Evolutionary conservation across 2,329 filamentous ascomycete genomes (phyloP).

Genomic region (Ceratocystiopsis brevicomis): DNA sequence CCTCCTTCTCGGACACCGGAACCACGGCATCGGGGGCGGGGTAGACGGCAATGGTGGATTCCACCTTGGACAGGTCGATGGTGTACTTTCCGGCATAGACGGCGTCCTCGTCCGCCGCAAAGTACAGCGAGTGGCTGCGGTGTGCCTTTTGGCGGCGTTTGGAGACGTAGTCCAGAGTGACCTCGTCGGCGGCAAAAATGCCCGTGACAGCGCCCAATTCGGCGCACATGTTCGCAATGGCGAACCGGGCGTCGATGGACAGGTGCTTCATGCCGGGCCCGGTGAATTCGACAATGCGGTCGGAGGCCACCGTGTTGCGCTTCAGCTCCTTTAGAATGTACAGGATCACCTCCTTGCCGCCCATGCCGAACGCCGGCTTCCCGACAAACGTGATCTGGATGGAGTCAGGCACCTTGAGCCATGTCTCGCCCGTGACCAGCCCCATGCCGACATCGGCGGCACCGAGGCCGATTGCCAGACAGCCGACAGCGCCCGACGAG

Average conservation of each 20-base stretch:
- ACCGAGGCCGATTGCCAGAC: constrained; percentile 19
- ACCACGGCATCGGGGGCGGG: constrained; percentile 25
- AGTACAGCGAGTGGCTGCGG: constrained; percentile 18
- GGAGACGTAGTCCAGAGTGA: constrained; percentile 18
- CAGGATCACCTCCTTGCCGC: constrained; percentile 22
- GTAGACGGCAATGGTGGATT: constrained; percentile 21
- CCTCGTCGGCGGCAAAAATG: constrained; percentile 21
- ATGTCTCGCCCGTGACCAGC: constrained; percentile 20
- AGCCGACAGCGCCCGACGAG: constrained; percentile 18
- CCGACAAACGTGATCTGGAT: constrained; percentile 17
- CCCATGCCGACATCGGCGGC: constrained; percentile 20
- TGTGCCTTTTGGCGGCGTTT: constrained; percentile 16
- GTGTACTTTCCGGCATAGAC: constrained; percentile 18
- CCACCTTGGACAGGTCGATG: constrained; percentile 20
- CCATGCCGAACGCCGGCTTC: constrained; percentile 15
- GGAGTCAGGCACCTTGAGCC: constrained; percentile 21
- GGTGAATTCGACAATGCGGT: constrained; percentile 20
- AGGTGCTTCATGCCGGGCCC: constrained; percentile 17
- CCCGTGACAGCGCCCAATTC: constrained; percentile 26
- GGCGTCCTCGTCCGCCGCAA: constrained; percentile 18
- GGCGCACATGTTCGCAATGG: constrained; percentile 17
- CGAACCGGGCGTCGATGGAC: constrained; percentile 20
- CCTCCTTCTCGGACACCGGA: constrained; percentile 16
- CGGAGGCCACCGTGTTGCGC: constrained; percentile 20
- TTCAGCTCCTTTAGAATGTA: constrained; percentile 19